phyloP scores from a whole-genome alignment of 1,139 yeast genomes.

The Taphrina populina region DNA sequence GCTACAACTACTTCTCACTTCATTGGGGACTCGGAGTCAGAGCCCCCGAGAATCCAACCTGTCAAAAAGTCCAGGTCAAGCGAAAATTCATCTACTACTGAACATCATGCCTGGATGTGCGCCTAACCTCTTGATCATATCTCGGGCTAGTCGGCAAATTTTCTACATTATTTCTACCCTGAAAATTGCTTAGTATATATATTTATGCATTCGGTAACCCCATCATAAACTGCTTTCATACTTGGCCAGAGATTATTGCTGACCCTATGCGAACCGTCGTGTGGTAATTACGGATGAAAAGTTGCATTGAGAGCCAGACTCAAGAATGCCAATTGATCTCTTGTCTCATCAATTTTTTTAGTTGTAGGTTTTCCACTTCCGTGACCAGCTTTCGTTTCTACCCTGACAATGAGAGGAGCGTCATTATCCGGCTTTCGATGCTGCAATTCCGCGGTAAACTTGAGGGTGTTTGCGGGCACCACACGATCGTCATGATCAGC shows the following conservation, averaged over 20 bases:
- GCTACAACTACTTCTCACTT: slow-evolving; percentile 7
- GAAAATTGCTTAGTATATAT: too few species aligned
- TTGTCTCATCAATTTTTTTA: slow-evolving; percentile 30
- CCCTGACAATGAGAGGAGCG: slow-evolving; percentile 23
- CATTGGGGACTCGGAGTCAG: slow-evolving; percentile 13
- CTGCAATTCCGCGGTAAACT: slow-evolving; percentile 28
- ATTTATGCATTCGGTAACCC: too few species aligned
- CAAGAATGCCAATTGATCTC: slow-evolving; percentile 26
- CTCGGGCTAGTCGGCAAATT: too few species aligned
- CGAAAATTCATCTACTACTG: slow-evolving; percentile 7
- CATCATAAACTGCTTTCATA: too few species aligned
- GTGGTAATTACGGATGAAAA: background rate
- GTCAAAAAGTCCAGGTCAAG: slow-evolving; percentile 25
- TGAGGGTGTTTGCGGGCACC: slow-evolving; percentile 30
- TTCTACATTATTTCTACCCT: too few species aligned
- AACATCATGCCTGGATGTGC: too few species aligned
- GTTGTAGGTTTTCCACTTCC: slow-evolving; percentile 28
- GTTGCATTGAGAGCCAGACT: slow-evolving; percentile 19
- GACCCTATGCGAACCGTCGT: too few species aligned
- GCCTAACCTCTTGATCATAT: too few species aligned
- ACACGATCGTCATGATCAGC: slow-evolving; percentile 33
- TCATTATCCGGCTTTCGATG: slow-evolving; percentile 9
- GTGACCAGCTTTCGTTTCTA: slow-evolving; percentile 31
- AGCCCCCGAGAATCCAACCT: slow-evolving; percentile 13
- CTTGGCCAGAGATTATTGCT: too few species aligned